Base-by-base conservation (phyloP, 805 yeast genomes). In the Metahyphopichia silvanorum region DNA sequence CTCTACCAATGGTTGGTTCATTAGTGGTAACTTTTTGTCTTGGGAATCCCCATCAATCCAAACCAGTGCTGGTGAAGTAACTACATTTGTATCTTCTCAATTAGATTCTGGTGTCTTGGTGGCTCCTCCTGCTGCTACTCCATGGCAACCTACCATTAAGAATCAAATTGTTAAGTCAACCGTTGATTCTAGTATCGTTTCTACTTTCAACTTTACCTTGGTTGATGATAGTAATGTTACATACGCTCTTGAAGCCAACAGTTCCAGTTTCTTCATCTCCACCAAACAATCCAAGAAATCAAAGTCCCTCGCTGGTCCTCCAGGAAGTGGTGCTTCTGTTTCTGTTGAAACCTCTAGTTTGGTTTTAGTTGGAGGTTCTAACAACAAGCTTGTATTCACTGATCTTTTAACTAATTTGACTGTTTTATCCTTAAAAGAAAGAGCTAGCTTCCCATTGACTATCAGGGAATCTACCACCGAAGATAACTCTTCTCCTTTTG, bases 21-120 rank as follows among this genome's bases (percentile, higher is more conserved):
- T 55, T 12, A 37, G 52, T 21, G 60, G 58, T 35, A 52, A 51
- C 33, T 42, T 55, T 25, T 49, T 53, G 27, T 48, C 45, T 23
- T 54, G 57, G 58, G 48, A 47, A 34, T 40, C 48, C 16, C 21
- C 29, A 3, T 21, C 32, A 6, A 42, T 55, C 21, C 10, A 29
- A 15, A 12, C 31, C 6, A 39, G 50, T 13, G 34, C 33, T 16
- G 60, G 56, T 34, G 48, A 38, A 6, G 31, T 49, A 8, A 16
- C 39, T 5, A 14, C 24, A 6, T 32, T 49, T 14, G 43, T 40
- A 29, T 34, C 55, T 9, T 24, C 31, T 17, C 41, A 44, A 28
- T 6, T 14, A 3, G 51, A 48, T 21, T 40, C 53, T 13, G 61
- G 53, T 17, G 32, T 46, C 21, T 35, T 49, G 25, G 36, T 47